phyloP scores from a whole-genome alignment of 2,329 filamentous ascomycete genomes.

The Ceratocystis papillata region DNA sequence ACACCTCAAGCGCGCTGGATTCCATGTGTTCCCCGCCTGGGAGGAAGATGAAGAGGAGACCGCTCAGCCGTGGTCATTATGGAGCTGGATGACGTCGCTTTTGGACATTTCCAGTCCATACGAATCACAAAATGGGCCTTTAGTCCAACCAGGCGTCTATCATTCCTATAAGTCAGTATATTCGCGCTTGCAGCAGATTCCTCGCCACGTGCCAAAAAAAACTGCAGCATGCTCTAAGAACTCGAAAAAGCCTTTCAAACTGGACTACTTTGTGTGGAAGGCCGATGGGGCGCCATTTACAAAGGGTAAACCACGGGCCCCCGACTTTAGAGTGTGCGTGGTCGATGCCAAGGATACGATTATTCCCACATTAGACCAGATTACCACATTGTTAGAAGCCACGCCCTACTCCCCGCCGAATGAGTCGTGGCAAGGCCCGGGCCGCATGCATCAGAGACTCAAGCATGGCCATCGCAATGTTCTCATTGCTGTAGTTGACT shows the following conservation, averaged over 20 bases:
- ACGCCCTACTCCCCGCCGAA: constrained; percentile 43
- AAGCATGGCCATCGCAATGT: constrained; percentile 79
- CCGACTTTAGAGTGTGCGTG: constrained; percentile 78
- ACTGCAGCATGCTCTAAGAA: constrained; percentile 25
- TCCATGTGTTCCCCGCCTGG: constrained; percentile 63
- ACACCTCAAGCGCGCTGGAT: constrained; percentile 71
- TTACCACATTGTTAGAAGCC: constrained; percentile 59
- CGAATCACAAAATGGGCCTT: constrained; percentile 38
- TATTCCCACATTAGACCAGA: constrained; percentile 62
- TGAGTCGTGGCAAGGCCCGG: constrained; percentile 34
- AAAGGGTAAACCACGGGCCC: constrained; percentile 65
- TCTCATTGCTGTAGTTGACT: constrained; percentile 77
- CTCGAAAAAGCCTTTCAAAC: constrained; percentile 48
- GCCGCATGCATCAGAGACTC: constrained; percentile 59
- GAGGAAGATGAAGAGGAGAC: constrained; percentile 26
- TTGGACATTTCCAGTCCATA: constrained; percentile 29
- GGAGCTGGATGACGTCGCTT: constrained; percentile 46
- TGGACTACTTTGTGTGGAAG: constrained; percentile 79
- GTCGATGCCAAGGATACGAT: constrained; percentile 61
- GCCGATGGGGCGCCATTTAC: constrained; percentile 50
- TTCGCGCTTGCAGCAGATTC: constrained; percentile 61
- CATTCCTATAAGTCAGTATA: constrained; percentile 63
- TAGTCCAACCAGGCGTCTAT: constrained; percentile 53
- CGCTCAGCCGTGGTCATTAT: constrained; percentile 31
- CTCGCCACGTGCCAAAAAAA: constrained; percentile 49